Conservation (phyloP, 192 early-diverging fungal genomes). For the Coemansia sp. region DNA sequence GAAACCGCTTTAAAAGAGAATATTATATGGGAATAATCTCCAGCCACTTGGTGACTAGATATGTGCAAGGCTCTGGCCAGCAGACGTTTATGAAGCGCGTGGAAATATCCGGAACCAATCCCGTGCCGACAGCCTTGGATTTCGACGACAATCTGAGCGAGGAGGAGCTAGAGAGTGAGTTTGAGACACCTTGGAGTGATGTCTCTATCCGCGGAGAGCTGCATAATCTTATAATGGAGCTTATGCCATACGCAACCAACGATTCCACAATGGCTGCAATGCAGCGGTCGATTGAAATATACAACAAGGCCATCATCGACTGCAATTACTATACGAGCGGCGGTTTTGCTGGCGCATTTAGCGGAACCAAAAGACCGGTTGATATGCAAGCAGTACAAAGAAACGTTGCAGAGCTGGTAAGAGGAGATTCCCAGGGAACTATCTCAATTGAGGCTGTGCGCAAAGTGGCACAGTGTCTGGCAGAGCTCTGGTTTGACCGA, state of each 20-base stretch:
- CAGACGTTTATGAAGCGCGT: conserved; percentile 24
- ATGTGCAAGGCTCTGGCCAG: conserved; percentile 24
- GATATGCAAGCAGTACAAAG: background rate
- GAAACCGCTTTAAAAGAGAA: conserved; percentile 19
- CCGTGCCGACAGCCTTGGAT: conserved; percentile 29
- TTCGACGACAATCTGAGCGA: conserved; percentile 29
- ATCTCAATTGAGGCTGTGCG: conserved; percentile 13
- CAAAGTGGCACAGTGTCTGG: conserved; percentile 26
- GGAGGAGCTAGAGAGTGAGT: conserved; percentile 21
- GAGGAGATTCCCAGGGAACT: conserved; percentile 2
- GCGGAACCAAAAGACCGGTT: background rate
- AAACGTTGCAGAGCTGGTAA: conserved; percentile 1
- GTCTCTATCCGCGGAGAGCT: conserved; percentile 34
- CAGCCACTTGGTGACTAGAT: conserved; percentile 20
- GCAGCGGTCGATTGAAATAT: conserved; percentile 39
- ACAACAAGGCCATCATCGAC: conserved; percentile 35
- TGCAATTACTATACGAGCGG: conserved; percentile 4
- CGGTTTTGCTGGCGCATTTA: conserved; percentile 9
- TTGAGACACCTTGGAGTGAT: conserved; percentile 16
- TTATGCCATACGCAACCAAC: conserved; percentile 29
- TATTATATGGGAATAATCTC: conserved; percentile 32
- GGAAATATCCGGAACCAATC: conserved; percentile 14
- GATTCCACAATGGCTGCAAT: conserved; percentile 36
- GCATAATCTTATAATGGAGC: conserved; percentile 27
- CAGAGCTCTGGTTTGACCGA: conserved; percentile 33